Evolutionary conservation across 352 stramenopile genomes (phyloP), one percentile per base, ranked within the genome.

Genomic region (Globisporangium canariense): DNA sequence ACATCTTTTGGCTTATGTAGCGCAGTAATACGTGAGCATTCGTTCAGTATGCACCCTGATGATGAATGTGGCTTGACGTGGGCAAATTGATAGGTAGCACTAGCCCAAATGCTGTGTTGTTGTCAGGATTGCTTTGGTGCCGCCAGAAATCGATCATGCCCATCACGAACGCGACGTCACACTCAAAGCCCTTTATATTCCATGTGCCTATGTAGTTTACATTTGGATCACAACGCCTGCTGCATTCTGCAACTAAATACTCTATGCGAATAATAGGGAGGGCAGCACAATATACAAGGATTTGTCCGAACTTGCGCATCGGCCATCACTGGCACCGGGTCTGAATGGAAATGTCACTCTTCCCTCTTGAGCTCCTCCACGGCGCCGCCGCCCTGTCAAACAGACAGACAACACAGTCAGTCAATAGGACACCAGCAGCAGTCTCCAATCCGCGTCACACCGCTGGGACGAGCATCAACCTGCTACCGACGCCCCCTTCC

Each of bases 331-430:
- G 41, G 16, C 30, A 6, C 16, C 28, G 18, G 50, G 16, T 58
- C 51, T 58, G 51, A 58, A 58, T 58, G 30, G 30, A 58, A 58
- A 45, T 58, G 30, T 18, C 51, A 58, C 51, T 14, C 14, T 46
- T n/a, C 13, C 40, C 36, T 41, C 36, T 41, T 50, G 18, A 46
- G 14, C 40, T 46, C 40, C 40, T 46, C 40, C 38, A 18, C 38
- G 10, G 38, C 38, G 40, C 3, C 13, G 40, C 40, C 40, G 14
- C n/a, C 40, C 40, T 46, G 43, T 11, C 18, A 25, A n/a, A 50
- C 43, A 50, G 43, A 4, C 5, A 25, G 43, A 50, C 43, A 50
- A 10, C 38, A 43, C 38, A 43, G 38, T 36, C 4, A 43, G 40
- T 13, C 40, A 46, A 46, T n/a, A 46, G 40, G 40, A 46, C 32